Evolutionary conservation across 768 basidiomycete genomes (phyloP).

Genomic region (Tulasnella sp.): DNA sequence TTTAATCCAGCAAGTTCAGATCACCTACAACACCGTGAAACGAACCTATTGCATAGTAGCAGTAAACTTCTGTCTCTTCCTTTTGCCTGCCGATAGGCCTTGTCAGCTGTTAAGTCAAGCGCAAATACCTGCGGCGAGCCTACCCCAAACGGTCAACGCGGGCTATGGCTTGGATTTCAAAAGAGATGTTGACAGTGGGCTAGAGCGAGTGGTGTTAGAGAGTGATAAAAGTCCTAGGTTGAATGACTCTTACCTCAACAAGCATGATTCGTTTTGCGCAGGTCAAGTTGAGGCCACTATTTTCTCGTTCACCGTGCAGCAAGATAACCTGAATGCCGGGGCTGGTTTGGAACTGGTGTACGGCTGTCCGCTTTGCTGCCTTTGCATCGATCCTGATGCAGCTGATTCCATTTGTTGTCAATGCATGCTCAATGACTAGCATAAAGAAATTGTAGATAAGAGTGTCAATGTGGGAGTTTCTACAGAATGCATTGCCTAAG

Average conservation of each 20-base stretch:
- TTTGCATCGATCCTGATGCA: slow-evolving; percentile 70
- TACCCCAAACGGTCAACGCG: slow-evolving; percentile 87
- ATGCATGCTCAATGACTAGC: slow-evolving; percentile 70
- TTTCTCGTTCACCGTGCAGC: slow-evolving; percentile 86
- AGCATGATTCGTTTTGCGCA: slow-evolving; percentile 76
- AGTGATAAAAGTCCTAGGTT: slow-evolving; percentile 29
- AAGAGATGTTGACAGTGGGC: slow-evolving; percentile 68
- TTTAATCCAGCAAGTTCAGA: neutral
- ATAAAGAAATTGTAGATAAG: slow-evolving; percentile 23
- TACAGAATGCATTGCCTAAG: neutral
- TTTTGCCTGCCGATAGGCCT: neutral
- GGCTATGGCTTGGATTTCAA: slow-evolving; percentile 91
- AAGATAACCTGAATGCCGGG: slow-evolving; percentile 67
- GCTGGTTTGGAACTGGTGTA: slow-evolving; percentile 65
- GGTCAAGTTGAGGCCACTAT: slow-evolving; percentile 76
- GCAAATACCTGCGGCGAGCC: slow-evolving; percentile 33
- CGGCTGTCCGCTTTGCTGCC: slow-evolving; percentile 54
- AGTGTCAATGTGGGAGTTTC: neutral
- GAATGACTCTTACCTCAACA: slow-evolving; percentile 59
- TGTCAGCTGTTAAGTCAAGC: neutral
- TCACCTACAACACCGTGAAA: slow-evolving; percentile 7
- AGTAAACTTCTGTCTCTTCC: slow-evolving; percentile 53
- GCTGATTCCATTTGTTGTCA: slow-evolving; percentile 63
- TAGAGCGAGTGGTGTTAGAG: slow-evolving; percentile 34
- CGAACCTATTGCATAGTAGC: slow-evolving; percentile 72